phyloP scores from a whole-genome alignment of 805 yeast genomes.

The Suhomyces kilbournensis region DNA sequence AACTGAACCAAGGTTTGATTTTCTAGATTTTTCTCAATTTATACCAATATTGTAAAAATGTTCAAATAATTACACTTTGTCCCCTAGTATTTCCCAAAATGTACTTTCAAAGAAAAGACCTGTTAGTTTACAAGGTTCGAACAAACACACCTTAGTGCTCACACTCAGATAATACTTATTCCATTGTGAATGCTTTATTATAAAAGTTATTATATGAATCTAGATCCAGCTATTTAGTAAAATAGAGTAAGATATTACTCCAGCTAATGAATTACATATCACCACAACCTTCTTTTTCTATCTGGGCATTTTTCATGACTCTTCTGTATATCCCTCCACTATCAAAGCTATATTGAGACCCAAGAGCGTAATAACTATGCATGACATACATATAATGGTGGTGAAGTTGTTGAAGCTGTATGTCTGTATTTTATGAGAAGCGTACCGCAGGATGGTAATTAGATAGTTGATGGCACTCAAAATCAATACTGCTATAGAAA shows the following conservation, averaged over 20 bases:
- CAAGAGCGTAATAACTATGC: constrained; percentile 33
- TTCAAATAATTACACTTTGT: too few species aligned
- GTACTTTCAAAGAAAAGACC: too few species aligned
- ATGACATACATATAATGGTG: constrained; percentile 30
- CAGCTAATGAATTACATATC: background rate
- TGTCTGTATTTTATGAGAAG: constrained; percentile 39
- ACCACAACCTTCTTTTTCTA: background rate
- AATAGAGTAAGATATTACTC: background rate
- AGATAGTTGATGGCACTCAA: constrained; percentile 42
- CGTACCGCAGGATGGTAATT: constrained; percentile 43
- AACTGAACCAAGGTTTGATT: too few species aligned
- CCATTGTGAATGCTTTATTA: background rate
- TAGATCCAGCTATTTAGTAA: background rate
- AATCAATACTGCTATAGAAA: constrained; percentile 38
- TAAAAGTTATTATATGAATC: too few species aligned
- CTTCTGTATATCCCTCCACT: constrained; percentile 11
- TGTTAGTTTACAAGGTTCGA: background rate
- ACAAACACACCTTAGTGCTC: background rate
- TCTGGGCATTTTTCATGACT: background rate
- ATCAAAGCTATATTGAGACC: constrained; percentile 28
- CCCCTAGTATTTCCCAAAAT: too few species aligned
- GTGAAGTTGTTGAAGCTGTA: constrained; percentile 29
- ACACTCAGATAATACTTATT: background rate
- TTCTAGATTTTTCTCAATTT: background rate
- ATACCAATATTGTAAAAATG: background rate